These are phyloP conservation scores for Ophiocordyceps australis DNA, from an alignment of 2,329 filamentous ascomycete species.

Conservation along the genomic window DNA sequence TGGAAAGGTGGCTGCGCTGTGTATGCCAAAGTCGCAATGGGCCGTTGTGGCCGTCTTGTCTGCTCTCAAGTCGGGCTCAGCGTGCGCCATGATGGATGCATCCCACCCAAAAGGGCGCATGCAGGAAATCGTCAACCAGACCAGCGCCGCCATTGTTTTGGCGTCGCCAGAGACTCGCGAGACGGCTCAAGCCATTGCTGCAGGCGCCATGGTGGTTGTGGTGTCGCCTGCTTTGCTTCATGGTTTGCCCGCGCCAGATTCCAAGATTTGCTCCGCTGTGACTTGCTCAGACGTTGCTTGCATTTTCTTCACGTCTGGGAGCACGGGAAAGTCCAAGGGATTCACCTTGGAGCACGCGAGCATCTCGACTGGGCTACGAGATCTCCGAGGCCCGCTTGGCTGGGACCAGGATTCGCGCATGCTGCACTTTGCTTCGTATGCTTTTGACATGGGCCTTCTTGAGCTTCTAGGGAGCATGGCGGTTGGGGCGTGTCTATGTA, in stretches of 20 bases:
- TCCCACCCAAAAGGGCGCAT: slow-evolving; percentile 1
- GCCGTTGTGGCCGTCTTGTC: slow-evolving; percentile 2
- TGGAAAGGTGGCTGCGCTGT: slow-evolving; percentile 1
- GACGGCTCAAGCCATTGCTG: not conserved
- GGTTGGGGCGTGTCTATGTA: slow-evolving; percentile 1
- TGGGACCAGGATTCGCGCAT: not conserved
- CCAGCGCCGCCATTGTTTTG: not conserved
- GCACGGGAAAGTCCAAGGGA: slow-evolving; percentile 1
- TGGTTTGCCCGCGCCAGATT: not conserved
- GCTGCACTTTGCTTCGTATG: slow-evolving; percentile 1
- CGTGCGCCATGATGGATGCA: slow-evolving; percentile 4
- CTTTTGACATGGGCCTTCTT: not conserved
- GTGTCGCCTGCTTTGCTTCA: not conserved
- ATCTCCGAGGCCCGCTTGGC: not conserved
- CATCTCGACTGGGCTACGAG: not conserved
- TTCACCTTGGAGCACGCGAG: not conserved
- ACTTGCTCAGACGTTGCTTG: slow-evolving; percentile 1
- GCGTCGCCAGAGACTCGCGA: not conserved
- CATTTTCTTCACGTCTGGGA: slow-evolving; percentile 1
- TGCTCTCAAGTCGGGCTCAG: slow-evolving; percentile 2
- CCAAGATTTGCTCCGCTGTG: not conserved
- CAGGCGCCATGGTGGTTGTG: not conserved
- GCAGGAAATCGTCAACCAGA: not conserved
- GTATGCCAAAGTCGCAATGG: slow-evolving; percentile 2
- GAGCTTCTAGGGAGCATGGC: slow-evolving; percentile 1